Percentiles rank a stretch among this genome's conserved stretches.
Evolutionary conservation across 176 grass and related monocot genomes (phyloP).

Genomic region (Typha latifolia): DNA sequence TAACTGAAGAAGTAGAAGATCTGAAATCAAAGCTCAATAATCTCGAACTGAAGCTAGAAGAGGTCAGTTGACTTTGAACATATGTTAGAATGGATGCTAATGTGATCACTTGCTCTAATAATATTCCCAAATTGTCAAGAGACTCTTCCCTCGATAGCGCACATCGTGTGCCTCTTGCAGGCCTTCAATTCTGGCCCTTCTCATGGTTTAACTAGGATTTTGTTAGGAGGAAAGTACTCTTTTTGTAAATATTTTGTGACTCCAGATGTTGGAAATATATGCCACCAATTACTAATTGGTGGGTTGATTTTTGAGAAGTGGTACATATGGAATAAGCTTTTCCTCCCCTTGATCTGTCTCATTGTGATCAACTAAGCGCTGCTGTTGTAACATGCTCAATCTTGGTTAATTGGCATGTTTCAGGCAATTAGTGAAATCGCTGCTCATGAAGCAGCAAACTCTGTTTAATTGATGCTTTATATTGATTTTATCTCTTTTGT

Average conservation of each 20-base stretch:
- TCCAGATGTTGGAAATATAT: no score
- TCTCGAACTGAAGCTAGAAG: slow-evolving; percentile 80
- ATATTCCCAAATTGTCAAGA: slow-evolving; percentile 9
- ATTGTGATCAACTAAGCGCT: not conserved
- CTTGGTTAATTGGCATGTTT: not conserved
- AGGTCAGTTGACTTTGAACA: slow-evolving; percentile 42
- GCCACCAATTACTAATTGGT: no score
- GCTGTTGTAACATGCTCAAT: not conserved
- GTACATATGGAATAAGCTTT: no score
- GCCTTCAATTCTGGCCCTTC: not conserved
- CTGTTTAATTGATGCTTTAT: not conserved
- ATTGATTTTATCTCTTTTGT: not conserved
- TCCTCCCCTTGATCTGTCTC: not conserved
- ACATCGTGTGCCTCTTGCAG: not conserved
- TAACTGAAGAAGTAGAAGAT: slow-evolving; percentile 82
- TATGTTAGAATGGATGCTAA: not conserved
- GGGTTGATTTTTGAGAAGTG: no score
- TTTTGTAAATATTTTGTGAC: no score
- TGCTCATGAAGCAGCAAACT: no score
- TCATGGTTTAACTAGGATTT: not conserved
- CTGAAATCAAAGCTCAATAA: slow-evolving; percentile 67
- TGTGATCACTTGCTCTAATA: slow-evolving; percentile 12
- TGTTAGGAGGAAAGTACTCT: not conserved
- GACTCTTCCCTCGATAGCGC: slow-evolving; percentile 13
- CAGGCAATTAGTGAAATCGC: not conserved